Evolutionary conservation across 768 basidiomycete species (phyloP).

Genomic region (Gautieria morchelliformis): DNA sequence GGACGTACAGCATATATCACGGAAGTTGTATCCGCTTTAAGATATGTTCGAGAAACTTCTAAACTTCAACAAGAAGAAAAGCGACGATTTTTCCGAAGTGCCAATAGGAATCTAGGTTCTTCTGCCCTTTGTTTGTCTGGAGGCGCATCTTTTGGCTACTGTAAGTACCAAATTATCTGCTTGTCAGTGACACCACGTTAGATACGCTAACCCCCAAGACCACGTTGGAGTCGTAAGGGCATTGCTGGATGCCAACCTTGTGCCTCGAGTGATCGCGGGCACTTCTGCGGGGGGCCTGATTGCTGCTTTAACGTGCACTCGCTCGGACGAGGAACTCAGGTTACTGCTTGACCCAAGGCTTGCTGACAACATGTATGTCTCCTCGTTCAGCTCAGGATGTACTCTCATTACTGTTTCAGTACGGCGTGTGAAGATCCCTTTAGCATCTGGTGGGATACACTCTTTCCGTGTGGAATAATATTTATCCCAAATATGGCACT

Average conservation of each 20-base stretch:
- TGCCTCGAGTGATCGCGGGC: slow-evolving; percentile 90
- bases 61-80: slow-evolving; percentile 82
- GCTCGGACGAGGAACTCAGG: slow-evolving; percentile 81
- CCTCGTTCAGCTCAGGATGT: neutral
- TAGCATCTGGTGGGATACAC: slow-evolving; percentile 43
- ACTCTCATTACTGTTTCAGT: slow-evolving; percentile 18
- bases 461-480: neutral
- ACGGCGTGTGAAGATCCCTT: slow-evolving; percentile 76
- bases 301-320: slow-evolving; percentile 68
- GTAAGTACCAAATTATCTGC: slow-evolving; percentile 32
- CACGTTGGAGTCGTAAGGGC: slow-evolving; percentile 90
- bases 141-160: slow-evolving; percentile 91
- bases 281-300: slow-evolving; percentile 90
- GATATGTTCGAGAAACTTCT: slow-evolving; percentile 63
- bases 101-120: slow-evolving; percentile 83
- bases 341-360: slow-evolving; percentile 70
- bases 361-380: slow-evolving; percentile 53
- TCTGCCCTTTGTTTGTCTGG: slow-evolving; percentile 94
- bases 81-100: slow-evolving; percentile 80
- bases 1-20: slow-evolving; percentile 55
- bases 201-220: slow-evolving; percentile 32
- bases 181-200: neutral
- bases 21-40: slow-evolving; percentile 69
- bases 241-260: slow-evolving; percentile 73
- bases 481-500: neutral